These are phyloP conservation scores for Paragyromitra xinjiangensis DNA, from an alignment of 495 filamentous ascomycete genomes.

Conservation along the genomic window DNA sequence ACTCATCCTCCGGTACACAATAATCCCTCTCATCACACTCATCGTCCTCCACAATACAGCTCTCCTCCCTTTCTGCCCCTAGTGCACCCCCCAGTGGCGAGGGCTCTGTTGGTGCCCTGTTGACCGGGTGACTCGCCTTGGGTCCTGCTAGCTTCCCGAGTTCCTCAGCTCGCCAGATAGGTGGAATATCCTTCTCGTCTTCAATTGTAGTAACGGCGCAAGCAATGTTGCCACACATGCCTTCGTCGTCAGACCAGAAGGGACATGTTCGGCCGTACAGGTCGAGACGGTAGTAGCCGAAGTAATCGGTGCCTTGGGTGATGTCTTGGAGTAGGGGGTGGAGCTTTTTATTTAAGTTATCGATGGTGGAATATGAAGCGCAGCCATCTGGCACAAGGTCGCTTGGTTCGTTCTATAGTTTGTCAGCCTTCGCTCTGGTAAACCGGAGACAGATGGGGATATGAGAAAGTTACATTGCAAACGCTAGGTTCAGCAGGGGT, in stretches of 20 bases:
- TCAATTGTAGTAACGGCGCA: conserved; percentile 97
- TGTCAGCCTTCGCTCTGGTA: conserved; percentile 10
- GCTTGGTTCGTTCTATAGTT: conserved; percentile 42
- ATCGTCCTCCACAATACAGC: conserved; percentile 95
- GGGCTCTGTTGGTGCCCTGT: conserved; percentile 72
- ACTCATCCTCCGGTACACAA: conserved; percentile 95
- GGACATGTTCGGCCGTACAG: conserved; percentile 95
- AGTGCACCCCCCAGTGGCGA: conserved; percentile 82
- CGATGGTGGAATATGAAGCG: conserved; percentile 88
- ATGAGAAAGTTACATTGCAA: conserved; percentile 42
- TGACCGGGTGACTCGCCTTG: conserved; percentile 84
- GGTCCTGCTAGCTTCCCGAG: conserved; percentile 92
- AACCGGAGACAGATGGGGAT: neutral
- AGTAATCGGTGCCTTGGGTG: conserved; percentile 91
- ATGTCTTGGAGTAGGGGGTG: conserved; percentile 82
- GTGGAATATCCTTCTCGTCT: conserved; percentile 90
- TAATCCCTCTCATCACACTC: conserved; percentile 98
- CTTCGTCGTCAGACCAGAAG: conserved; percentile 92
- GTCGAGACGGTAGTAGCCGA: conserved; percentile 94
- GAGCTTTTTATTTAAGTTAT: conserved; percentile 79
- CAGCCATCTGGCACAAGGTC: conserved; percentile 79
- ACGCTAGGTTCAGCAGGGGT: conserved; percentile 22
- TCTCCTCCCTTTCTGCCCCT: conserved; percentile 88
- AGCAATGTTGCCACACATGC: conserved; percentile 96
- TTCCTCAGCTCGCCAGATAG: conserved; percentile 89